These are phyloP conservation scores for Thecaphora frezii DNA, from an alignment of 1,284 basidiomycete species.

Conservation along the genomic window DNA sequence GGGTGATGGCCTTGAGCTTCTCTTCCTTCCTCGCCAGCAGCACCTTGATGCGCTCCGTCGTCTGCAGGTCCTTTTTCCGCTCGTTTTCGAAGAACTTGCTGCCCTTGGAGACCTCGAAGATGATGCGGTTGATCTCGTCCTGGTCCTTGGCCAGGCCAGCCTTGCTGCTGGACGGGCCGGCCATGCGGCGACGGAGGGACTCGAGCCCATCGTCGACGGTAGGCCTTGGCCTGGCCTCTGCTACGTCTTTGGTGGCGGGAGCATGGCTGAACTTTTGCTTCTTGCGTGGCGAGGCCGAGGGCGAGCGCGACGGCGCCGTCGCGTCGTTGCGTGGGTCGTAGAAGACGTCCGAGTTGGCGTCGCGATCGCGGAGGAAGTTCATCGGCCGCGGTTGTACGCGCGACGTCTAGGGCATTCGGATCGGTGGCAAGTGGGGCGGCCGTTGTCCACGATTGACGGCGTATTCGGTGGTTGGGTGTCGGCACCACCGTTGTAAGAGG, in stretches of 20 bases:
- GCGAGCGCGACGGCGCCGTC: slow-evolving; percentile 15
- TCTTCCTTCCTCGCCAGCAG: slow-evolving; percentile 39
- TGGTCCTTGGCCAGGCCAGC: slow-evolving; percentile 52
- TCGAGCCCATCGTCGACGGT: slow-evolving; percentile 32
- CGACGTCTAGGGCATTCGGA: no score
- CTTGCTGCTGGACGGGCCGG: slow-evolving; percentile 53
- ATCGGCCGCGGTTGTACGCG: no score
- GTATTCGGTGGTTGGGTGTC: no score
- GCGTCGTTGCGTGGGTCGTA: slow-evolving; percentile 31
- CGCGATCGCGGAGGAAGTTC: slow-evolving; percentile 39
- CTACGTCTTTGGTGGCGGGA: neutral
- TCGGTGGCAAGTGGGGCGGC: no score
- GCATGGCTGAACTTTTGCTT: slow-evolving; percentile 15
- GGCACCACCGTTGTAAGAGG: no score
- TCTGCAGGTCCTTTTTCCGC: slow-evolving; percentile 76
- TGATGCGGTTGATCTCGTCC: slow-evolving; percentile 45
- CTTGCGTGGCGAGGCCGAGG: slow-evolving; percentile 26
- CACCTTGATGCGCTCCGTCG: slow-evolving; percentile 70
- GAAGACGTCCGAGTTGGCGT: slow-evolving; percentile 28
- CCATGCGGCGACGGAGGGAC: slow-evolving; percentile 46
- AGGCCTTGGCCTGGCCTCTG: neutral
- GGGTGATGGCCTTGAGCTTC: slow-evolving; percentile 22
- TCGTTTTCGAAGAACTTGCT: slow-evolving; percentile 68
- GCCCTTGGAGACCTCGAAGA: slow-evolving; percentile 54
- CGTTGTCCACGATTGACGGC: no score